phyloP scores from a whole-genome alignment of 2,329 filamentous ascomycete species.

The Botrytis medusae region DNA sequence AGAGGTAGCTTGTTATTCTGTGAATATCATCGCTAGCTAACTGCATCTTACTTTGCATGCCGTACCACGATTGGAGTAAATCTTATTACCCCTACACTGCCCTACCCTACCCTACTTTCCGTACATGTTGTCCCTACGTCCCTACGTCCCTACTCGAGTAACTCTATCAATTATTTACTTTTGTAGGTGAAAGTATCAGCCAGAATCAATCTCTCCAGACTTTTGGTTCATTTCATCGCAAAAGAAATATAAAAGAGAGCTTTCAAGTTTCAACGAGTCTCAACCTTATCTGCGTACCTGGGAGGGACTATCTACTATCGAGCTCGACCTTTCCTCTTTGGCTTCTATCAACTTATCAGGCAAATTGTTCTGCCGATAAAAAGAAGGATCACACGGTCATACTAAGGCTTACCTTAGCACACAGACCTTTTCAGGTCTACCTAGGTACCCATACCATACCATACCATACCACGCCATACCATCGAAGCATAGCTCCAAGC shows the following conservation, averaged over 20 bases:
- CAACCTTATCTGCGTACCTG: neutral
- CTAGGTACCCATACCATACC: neutral
- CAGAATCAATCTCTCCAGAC: neutral
- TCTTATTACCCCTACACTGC: neutral
- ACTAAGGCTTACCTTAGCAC: neutral
- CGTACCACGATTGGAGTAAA: neutral
- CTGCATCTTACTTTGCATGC: neutral
- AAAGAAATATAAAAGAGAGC: neutral
- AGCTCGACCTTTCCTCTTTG: neutral
- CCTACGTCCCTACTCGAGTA: neutral
- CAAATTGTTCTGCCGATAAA: neutral
- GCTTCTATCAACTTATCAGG: neutral
- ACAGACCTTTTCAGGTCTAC: neutral
- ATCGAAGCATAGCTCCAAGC: neutral
- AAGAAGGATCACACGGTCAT: neutral
- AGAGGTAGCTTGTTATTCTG: neutral
- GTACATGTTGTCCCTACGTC: neutral
- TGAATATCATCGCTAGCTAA: constrained; percentile 13
- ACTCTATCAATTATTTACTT: neutral
- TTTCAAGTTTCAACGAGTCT: neutral
- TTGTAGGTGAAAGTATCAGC: neutral
- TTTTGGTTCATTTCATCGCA: neutral
- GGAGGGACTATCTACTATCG: neutral
- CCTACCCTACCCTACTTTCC: neutral
- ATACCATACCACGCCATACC: neutral